Percentiles rank a stretch among this genome's conserved stretches.
phyloP scores from a whole-genome alignment of 345 rosid species.

The Gynandropsis gynandra region DNA sequence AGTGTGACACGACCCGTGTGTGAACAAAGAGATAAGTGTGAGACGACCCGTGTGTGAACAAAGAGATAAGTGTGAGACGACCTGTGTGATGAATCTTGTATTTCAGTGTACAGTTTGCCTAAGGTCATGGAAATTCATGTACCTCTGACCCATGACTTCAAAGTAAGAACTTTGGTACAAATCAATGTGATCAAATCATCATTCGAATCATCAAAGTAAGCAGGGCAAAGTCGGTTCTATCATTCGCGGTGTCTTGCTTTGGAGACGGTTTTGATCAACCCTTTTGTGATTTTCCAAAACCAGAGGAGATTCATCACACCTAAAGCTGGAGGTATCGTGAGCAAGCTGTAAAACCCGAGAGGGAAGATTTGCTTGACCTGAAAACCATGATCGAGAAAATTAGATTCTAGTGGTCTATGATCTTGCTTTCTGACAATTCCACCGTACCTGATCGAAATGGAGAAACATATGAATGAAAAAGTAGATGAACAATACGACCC shows the following conservation, averaged over 20 bases:
- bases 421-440: background rate
- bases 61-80: no score
- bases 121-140: no score
- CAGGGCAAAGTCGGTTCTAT: no score
- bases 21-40: no score
- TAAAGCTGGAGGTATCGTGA: conserved; percentile 39
- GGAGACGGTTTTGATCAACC: conserved; percentile 62
- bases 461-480: conserved; percentile 51
- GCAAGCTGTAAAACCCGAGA: conserved; percentile 64
- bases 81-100: no score
- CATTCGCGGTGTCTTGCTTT: conserved; percentile 46
- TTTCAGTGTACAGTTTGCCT: no score
- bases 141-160: no score
- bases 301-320: conserved; percentile 54
- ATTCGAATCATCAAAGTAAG: background rate
- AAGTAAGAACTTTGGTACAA: no score
- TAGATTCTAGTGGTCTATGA: background rate
- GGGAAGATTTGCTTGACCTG: conserved; percentile 68
- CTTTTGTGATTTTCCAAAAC: conserved; percentile 78
- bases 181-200: conserved; percentile 14
- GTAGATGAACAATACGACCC: conserved; percentile 62
- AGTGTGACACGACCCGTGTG: no score
- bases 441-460: conserved; percentile 68
- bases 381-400: background rate
- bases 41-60: no score